Evolutionary conservation across 805 yeast genomes (phyloP).

Genomic region (Metschnikowia santaceciliae): DNA sequence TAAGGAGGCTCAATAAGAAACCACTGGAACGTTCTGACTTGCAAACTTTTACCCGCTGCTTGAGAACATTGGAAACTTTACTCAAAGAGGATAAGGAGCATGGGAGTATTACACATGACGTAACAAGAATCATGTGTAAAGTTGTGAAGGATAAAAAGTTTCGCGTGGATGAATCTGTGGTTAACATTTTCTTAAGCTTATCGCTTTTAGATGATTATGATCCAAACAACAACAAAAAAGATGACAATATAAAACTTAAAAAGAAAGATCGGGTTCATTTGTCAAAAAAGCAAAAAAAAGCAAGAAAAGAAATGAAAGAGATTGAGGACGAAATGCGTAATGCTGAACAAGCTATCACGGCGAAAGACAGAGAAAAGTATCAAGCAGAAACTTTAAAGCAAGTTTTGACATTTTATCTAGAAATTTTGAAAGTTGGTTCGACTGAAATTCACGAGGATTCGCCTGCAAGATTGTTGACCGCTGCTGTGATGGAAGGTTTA

Average conservation of each 20-base stretch:
- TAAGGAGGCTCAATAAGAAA: conserved; percentile 62
- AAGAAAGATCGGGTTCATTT: conserved; percentile 89
- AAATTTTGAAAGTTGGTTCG: conserved; percentile 55
- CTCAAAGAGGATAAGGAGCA: conserved; percentile 69
- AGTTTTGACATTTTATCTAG: conserved; percentile 70
- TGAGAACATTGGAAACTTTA: conserved; percentile 65
- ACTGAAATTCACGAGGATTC: conserved; percentile 33
- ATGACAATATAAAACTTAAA: conserved; percentile 47
- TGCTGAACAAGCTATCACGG: conserved; percentile 85
- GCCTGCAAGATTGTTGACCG: conserved; percentile 55
- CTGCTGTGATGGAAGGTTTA: conserved; percentile 86
- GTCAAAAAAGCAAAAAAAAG: conserved; percentile 85
- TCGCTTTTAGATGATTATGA: conserved; percentile 66
- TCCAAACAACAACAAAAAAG: conserved; percentile 49
- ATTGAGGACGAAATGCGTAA: conserved; percentile 85
- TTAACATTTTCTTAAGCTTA: conserved; percentile 68
- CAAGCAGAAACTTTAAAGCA: conserved; percentile 81
- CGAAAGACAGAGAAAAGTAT: conserved; percentile 77
- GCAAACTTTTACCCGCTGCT: conserved; percentile 51
- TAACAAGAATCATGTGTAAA: conserved; percentile 63
- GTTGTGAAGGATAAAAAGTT: conserved; percentile 69
- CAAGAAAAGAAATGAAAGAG: conserved; percentile 76
- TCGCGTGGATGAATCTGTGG: conserved; percentile 77
- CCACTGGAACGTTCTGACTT: conserved; percentile 49
- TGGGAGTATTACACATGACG: conserved; percentile 77